A percentile compares a stretch with the other conserved stretches of the same genome.
Evolutionary conservation across 139 green algal species (phyloP).

Genomic region (Gonium pectorale): DNA sequence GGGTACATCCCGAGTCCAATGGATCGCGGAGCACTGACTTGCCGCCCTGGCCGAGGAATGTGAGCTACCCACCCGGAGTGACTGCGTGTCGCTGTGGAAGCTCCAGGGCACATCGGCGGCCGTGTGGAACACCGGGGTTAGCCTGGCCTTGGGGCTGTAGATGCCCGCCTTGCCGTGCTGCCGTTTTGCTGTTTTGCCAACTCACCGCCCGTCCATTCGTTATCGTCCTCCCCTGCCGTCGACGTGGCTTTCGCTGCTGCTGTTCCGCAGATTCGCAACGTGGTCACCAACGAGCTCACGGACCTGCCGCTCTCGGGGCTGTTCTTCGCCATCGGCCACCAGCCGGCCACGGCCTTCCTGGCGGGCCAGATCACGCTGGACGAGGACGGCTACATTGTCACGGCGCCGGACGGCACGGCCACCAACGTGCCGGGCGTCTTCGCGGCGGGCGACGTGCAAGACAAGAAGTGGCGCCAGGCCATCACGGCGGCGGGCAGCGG

Average conservation of each 20-base stretch:
- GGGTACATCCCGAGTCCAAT: too few relatives aligned
- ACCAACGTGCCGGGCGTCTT: constrained; percentile 81
- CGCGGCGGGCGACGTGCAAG: constrained; percentile 81
- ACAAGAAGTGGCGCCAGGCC: constrained; percentile 85
- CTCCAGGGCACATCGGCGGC: too few relatives aligned
- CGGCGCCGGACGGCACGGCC: constrained; percentile 64
- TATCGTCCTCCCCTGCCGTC: not conserved
- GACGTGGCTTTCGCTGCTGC: not conserved
- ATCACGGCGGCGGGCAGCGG: constrained; percentile 62
- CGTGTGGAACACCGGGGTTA: too few relatives aligned
- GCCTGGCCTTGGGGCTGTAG: too few relatives aligned
- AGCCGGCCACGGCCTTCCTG: constrained; percentile 87
- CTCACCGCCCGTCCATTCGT: too few relatives aligned
- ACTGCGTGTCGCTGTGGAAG: too few relatives aligned
- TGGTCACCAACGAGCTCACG: constrained; percentile 52
- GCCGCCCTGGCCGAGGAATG: too few relatives aligned
- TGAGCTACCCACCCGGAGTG: too few relatives aligned
- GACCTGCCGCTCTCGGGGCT: constrained; percentile 79
- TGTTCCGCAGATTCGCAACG: constrained; percentile 37
- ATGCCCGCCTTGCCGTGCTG: too few relatives aligned
- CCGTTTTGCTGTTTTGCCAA: too few relatives aligned
- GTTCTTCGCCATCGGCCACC: constrained; percentile 95
- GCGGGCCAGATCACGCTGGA: constrained; percentile 79
- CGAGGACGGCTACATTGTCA: constrained; percentile 80
- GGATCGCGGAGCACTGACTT: too few relatives aligned